Percentiles rank a stretch among this genome's conserved stretches.
phyloP scores from a whole-genome alignment of 2,329 filamentous ascomycete species.

The Sarocladiaceae sp. region DNA sequence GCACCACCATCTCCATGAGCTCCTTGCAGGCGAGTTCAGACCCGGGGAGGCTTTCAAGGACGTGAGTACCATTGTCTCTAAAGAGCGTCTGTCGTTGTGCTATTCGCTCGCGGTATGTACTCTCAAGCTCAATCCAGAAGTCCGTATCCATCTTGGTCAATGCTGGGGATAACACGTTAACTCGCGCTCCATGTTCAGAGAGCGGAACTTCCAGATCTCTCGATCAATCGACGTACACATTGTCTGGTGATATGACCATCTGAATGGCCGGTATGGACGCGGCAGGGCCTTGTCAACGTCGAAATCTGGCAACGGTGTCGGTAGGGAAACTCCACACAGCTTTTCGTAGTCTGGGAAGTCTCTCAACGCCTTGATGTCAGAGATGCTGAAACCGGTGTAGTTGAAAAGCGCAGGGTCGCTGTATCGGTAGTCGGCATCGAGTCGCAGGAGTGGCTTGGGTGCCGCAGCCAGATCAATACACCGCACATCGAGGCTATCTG shows the following conservation, averaged over 20 bases:
- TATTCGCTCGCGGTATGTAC: conserved; percentile 64
- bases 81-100: conserved; percentile 64
- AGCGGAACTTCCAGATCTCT: not conserved
- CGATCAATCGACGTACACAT: conserved; percentile 63
- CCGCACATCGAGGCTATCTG: not conserved
- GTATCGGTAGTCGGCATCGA: conserved; percentile 29
- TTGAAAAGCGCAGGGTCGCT: conserved; percentile 42
- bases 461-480: conserved; percentile 11
- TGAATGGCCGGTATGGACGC: conserved; percentile 74
- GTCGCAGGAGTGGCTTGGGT: conserved; percentile 21
- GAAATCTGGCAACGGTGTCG: conserved; percentile 59
- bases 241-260: conserved; percentile 85
- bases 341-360: conserved; percentile 76
- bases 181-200: not conserved
- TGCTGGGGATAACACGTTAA: conserved; percentile 40
- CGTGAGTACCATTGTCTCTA: conserved; percentile 54
- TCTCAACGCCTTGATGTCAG: conserved; percentile 66
- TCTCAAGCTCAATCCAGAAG: conserved; percentile 88
- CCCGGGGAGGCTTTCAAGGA: conserved; percentile 67
- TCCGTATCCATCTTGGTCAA: conserved; percentile 73
- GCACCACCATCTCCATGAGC: conserved; percentile 79
- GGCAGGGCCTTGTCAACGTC: conserved; percentile 64
- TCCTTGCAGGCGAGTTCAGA: conserved; percentile 79
- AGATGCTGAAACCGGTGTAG: conserved; percentile 65
- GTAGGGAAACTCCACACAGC: conserved; percentile 70